Base-by-base conservation (phyloP, 768 basidiomycete genomes). In the Pleurotus citrinopileatus region DNA sequence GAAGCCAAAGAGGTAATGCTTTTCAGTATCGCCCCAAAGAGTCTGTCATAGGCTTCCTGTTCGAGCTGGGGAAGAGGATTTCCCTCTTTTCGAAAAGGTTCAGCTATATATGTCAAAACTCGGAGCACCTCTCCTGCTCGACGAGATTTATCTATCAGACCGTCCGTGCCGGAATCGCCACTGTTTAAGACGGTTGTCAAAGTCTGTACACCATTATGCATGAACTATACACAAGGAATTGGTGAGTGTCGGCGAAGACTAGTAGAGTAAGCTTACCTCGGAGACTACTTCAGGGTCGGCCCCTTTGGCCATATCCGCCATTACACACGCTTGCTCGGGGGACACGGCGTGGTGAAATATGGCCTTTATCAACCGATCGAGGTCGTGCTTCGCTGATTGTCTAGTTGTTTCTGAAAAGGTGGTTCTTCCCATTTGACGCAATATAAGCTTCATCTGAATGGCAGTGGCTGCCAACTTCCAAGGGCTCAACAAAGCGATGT, bases 391-490 rank as follows among this genome's bases (percentile, higher is more conserved):
- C n/a, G 87, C 86, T 9, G 74, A 72, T 54, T 77, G 69, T 56
- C 73, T 79, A 36, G 74, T 79, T 8, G 75, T 71, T 36, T 84
- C 83, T 34, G 81, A 77, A n/a, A 74, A 70, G 27, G 92, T 75
- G 9, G 83, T 82, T 45, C 85, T 79, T 15, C 84, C 87, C 61
- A 92, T 70, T 60, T 89, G 87, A 63, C 87, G 82, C 51, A 92
- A 73, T 38, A 84, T 81, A 34, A 92, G 78, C 55, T 90, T 87
- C 57, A 91, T 77, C 60, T 90, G 86, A 52, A 91, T 86, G 4
- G 86, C 84, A 0, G 91, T 91, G 2, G 88, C 87, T 8, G 87
- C 82, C 22, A 92, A 79, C 62, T 87, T 89, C 89, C 91, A 93
- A 0, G 89, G 91, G 57, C 87, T 91, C 25, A 92, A 71, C 27